Evolutionary conservation across 2,329 filamentous ascomycete species (phyloP).

Genomic region (Pseudogymnoascus sp.): DNA sequence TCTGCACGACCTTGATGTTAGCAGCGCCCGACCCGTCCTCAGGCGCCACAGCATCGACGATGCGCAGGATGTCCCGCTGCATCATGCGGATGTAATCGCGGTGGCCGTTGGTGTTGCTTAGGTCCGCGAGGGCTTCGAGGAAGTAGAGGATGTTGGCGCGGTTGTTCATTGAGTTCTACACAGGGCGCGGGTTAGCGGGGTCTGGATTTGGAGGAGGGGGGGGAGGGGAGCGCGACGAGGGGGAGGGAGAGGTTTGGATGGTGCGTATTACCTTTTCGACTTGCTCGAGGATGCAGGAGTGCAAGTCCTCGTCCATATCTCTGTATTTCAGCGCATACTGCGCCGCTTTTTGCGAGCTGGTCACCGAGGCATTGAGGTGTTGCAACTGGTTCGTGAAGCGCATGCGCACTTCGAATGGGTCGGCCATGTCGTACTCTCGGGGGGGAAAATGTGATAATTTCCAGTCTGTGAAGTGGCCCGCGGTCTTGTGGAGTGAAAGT

Average conservation of each 20-base stretch:
- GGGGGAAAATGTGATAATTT: not conserved
- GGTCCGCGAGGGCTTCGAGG: constrained; percentile 87
- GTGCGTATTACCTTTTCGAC: constrained; percentile 61
- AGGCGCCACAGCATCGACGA: constrained; percentile 88
- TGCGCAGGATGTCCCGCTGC: constrained; percentile 81
- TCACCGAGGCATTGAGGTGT: constrained; percentile 83
- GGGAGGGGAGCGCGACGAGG: not conserved
- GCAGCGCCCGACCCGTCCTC: constrained; percentile 81
- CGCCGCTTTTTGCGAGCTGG: constrained; percentile 83
- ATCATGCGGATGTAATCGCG: constrained; percentile 87
- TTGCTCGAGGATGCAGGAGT: constrained; percentile 95
- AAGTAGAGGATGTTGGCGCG: constrained; percentile 99
- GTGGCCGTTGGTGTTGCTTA: constrained; percentile 55
- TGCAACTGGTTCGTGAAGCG: constrained; percentile 88
- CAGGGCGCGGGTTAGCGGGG: not conserved
- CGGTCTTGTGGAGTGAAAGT: not conserved
- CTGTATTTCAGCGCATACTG: constrained; percentile 90
- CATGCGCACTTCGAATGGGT: constrained; percentile 97
- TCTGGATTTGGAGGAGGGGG: not conserved
- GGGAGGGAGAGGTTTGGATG: not conserved
- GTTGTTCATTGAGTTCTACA: constrained; percentile 87
- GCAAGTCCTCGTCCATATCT: constrained; percentile 93
- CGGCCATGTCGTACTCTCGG: constrained; percentile 32
- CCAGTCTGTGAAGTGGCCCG: not conserved
- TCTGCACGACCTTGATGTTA: constrained; percentile 87